Base-by-base conservation (phyloP, 345 rosid species). In the Linum lewisii region DNA sequence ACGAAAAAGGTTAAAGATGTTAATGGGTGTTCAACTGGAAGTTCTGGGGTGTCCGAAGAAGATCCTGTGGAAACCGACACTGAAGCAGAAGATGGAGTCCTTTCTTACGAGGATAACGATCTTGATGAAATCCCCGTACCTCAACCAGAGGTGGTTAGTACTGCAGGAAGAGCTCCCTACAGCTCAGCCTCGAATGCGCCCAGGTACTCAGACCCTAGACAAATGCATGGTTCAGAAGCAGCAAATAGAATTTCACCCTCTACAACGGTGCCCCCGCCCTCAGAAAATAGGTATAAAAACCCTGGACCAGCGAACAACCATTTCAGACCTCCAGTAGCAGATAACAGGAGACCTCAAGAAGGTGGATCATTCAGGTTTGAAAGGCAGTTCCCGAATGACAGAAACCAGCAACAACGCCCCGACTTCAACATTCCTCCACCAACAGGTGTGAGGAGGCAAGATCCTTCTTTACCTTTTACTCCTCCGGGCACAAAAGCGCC, bases 261-360 rank as follows among this genome's bases (percentile, higher is more conserved):
- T 24, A 63, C 15, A 20, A 50, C 21, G 1, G 69, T 59, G 54
- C 65, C 60, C 45, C 59, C 78, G 34, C 14, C 19, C 6, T 24
- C 62, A 6, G 73, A 74, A 52, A 84, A 81, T 58, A 72, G 88
- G 58, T 84, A 82, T 25, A 67, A 61, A 56, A 77, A 69, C 69
- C 71, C 64, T 57, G 87, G 79, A 67, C 73, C 72, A 8, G 47
- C 47, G 18, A 72, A 76, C 66, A 70, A 57, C 55, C 73, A 29
- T 49, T 70, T 64, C 63, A 62, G 61, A 14, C 71, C 66, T 23
- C 45, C 62, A 51, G 22, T 73, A 13, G 21, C 34, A 34, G 66
- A 69, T 38, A 58, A 52, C 55, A 54, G 61, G 47, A 60, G 64
- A 23, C 69, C 66, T 7, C 66, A 66, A 52, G 24, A 20, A 53